Base-by-base conservation (phyloP, 78 protist genomes). In the Bodo saltans region DNA sequence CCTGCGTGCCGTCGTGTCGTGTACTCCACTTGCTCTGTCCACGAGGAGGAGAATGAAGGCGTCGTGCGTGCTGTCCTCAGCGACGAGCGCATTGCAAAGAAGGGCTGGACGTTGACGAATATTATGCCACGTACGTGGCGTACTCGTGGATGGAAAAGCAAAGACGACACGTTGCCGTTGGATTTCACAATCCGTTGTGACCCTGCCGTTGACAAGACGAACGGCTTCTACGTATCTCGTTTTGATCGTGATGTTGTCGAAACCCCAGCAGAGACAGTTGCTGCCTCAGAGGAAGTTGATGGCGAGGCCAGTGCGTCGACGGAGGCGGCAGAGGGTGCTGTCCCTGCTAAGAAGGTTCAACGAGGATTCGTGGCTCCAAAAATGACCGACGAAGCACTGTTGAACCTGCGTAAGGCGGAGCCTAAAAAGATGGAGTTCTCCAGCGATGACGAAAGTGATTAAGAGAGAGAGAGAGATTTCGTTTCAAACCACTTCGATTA, bases 21-120 rank as follows among this genome's bases (percentile, higher is more conserved):
- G 35, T 87, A 87, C 42, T 84, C 89, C 52, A 87, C 90, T 30
- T 87, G 90, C 75, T 78, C 86, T 30, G 38, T 87, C 33, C 47
- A 73, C 67, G 23, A 23, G 42, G 76, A 86, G 72, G 90, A 87
- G 52, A 87, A 87, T 53, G 90, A 87, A 86, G 84, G 79, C 47
- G 90, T 87, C 29, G 80, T 87, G 8, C 33, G 40, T 11, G 53
- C 47, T 21, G 17, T 11, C 69, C 53, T 73, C n/a, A 2, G 3
- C 38, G 3, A 2, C n/a, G 78, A 73, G 40, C 42, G 28, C 2
- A 11, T 73, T 11, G 8, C 25, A 11, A 12, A 27, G 33, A 8
- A 23, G n/a, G 8, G 32, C 38, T 73, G 78, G 78, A 39, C 3
- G 38, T 12, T 73, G 38, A 2, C 34, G 32, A 39, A 73, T 39